These are phyloP conservation scores for Populus hybrid DNA, from an alignment of 441 rosid genomes.

Conservation along the genomic window DNA sequence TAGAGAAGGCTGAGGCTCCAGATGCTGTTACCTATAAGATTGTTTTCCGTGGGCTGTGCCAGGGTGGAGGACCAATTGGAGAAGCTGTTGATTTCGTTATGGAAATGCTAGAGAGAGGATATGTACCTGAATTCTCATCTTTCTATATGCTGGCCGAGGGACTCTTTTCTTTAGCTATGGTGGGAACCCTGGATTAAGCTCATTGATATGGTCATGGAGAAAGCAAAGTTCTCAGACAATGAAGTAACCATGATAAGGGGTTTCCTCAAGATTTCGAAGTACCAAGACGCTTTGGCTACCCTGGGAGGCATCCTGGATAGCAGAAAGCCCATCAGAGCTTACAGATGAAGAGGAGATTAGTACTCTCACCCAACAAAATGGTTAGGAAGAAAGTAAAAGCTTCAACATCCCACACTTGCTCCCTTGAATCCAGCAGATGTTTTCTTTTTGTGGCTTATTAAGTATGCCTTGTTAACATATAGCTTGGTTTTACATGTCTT, in stretches of 20 bases:
- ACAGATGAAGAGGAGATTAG: slow-evolving; percentile 33
- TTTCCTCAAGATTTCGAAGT: slow-evolving; percentile 62
- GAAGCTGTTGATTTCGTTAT: slow-evolving; percentile 83
- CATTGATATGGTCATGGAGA: slow-evolving; percentile 63
- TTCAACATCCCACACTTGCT: not conserved
- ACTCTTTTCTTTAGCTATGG: slow-evolving; percentile 65
- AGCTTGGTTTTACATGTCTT: no score
- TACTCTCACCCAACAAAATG: not conserved
- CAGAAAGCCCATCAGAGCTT: slow-evolving; percentile 36
- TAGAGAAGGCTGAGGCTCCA: slow-evolving; percentile 52
- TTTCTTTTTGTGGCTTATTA: not conserved
- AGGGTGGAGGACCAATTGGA: slow-evolving; percentile 75
- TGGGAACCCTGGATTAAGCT: slow-evolving; percentile 65
- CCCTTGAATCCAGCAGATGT: not conserved
- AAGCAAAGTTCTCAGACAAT: slow-evolving; percentile 51
- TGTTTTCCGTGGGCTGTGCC: slow-evolving; percentile 79
- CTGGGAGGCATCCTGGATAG: slow-evolving; percentile 56
- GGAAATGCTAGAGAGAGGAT: slow-evolving; percentile 74
- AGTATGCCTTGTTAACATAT: not conserved
- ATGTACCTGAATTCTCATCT: slow-evolving; percentile 71
- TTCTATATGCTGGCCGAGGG: slow-evolving; percentile 90
- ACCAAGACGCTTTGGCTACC: slow-evolving; percentile 73
- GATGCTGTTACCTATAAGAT: slow-evolving; percentile 65
- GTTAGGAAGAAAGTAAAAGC: not conserved
- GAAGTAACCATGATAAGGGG: slow-evolving; percentile 72